Percentiles rank a stretch among this genome's conserved stretches.
Evolutionary conservation across 225 moss, liverwort and hornwort genomes (phyloP).

Genomic region (Pseudoscleropodium purum): DNA sequence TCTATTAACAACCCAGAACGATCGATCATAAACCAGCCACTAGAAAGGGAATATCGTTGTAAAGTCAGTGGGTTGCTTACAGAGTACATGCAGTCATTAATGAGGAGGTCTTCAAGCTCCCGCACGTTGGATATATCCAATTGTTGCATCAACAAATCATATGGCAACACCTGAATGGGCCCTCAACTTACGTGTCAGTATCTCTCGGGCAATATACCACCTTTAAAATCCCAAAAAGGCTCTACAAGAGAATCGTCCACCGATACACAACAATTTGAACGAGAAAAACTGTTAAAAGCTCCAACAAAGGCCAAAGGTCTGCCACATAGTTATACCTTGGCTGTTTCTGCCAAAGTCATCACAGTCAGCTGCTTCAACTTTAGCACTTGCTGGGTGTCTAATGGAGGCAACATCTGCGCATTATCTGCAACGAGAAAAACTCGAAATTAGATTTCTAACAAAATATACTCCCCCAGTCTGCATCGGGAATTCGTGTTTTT

Average conservation of each 20-base stretch:
- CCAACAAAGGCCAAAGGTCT: neutral
- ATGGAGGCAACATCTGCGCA: constrained; percentile 55
- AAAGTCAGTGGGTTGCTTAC: constrained; percentile 24
- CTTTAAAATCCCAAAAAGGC: neutral
- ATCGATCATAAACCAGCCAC: neutral
- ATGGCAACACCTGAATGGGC: constrained; percentile 57
- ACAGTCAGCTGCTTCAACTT: constrained; percentile 94
- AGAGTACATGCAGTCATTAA: constrained; percentile 98
- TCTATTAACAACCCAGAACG: neutral
- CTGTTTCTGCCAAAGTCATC: constrained; percentile 79
- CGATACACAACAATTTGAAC: neutral
- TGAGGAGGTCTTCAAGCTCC: constrained; percentile 84
- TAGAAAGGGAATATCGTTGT: neutral
- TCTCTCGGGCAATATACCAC: neutral
- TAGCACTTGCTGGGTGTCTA: constrained; percentile 70
- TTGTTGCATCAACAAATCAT: constrained; percentile 87
- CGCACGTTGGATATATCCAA: constrained; percentile 91
- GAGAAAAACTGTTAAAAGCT: neutral
- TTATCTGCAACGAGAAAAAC: constrained; percentile 38
- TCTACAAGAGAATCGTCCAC: neutral
- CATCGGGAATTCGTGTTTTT: neutral
- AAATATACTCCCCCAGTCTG: neutral
- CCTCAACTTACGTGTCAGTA: neutral
- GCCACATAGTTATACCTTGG: constrained; percentile 43
- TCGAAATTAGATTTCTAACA: neutral